Evolutionary conservation across 768 basidiomycete genomes (phyloP), one percentile per base, ranked within the genome.

Genomic region (Phaeotremella skinneri): DNA sequence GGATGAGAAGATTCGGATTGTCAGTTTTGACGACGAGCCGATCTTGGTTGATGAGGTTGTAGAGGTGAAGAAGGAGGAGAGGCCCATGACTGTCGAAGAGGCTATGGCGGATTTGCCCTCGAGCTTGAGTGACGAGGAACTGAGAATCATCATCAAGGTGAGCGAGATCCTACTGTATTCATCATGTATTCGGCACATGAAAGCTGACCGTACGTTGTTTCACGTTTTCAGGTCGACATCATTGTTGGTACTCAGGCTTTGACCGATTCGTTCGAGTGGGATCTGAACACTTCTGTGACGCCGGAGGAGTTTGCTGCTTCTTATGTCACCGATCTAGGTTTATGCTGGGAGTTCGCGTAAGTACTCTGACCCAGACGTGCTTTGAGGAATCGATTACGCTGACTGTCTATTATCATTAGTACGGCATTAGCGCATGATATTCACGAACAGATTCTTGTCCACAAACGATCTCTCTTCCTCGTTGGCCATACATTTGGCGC

Each of bases 251-350:
- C 87, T 5, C 85, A 92, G 80, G 92, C 93, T 76, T 83, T 99
- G 23, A 89, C 91, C 56, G 96, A 99, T 77, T 89, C 92, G 70
- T 94, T 98, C 70, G 96, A 98, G 74, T 99, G 96, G 96, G 94
- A 99, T 75, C 78, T 97, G 34, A 87, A 87, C 66, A 91, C 88
- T 56, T 78, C 80, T 21, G 81, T 82, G 47, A 87, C 89, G 2
- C 93, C 94, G 0, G 96, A 99, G 78, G 85, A 87, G 25, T 98
- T 98, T 76, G 91, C 96, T 5, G 87, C 88, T 62, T 82, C 87
- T 0, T 94, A 96, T 73, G 80, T 85, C 1, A 83, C 84, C 21
- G 96, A 99, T 64, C 79, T 99, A 23, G 96, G 96, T 3, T 79
- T 99, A 25, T 83, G 83, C 26, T 90, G 91, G 6, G 96, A 99